phyloP scores from a whole-genome alignment of 2,329 filamentous ascomycete species.

The Phialophora chinensis region DNA sequence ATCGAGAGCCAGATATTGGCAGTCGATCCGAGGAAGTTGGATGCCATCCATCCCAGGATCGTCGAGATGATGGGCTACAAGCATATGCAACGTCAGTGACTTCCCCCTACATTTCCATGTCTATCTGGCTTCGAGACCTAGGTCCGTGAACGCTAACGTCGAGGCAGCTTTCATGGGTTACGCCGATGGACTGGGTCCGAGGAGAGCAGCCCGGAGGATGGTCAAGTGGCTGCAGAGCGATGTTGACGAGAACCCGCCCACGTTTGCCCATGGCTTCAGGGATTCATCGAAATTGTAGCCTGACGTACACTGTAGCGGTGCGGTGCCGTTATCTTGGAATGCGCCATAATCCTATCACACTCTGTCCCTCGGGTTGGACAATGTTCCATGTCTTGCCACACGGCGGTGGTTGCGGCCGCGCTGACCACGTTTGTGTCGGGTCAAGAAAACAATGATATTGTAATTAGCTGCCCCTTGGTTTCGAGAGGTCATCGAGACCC shows the following conservation, averaged over 20 bases:
- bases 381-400: too few relatives aligned
- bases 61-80: slow-evolving; percentile 47
- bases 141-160: background rate
- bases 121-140: background rate
- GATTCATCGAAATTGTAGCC: slow-evolving; percentile 30
- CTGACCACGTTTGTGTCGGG: too few relatives aligned
- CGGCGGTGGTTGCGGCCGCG: too few relatives aligned
- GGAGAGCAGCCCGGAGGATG: slow-evolving; percentile 42
- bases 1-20: slow-evolving; percentile 45
- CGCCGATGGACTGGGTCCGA: slow-evolving; percentile 43
- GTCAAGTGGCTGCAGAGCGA: slow-evolving; percentile 42
- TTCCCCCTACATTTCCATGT: background rate
- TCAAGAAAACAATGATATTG: background rate
- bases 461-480: background rate
- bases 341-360: too few relatives aligned
- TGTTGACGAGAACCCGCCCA: slow-evolving; percentile 41
- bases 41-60: slow-evolving; percentile 42
- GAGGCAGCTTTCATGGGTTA: slow-evolving; percentile 43
- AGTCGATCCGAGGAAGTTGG: slow-evolving; percentile 44
- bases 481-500: background rate
- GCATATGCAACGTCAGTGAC: slow-evolving; percentile 35
- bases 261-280: slow-evolving; percentile 39
- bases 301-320: background rate
- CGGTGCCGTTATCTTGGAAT: too few relatives aligned
- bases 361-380: too few relatives aligned